A percentile compares a stretch with the other conserved stretches of the same genome.
Evolutionary conservation across 2,329 filamentous ascomycete genomes (phyloP).

Genomic region (Penicillium sp.): DNA sequence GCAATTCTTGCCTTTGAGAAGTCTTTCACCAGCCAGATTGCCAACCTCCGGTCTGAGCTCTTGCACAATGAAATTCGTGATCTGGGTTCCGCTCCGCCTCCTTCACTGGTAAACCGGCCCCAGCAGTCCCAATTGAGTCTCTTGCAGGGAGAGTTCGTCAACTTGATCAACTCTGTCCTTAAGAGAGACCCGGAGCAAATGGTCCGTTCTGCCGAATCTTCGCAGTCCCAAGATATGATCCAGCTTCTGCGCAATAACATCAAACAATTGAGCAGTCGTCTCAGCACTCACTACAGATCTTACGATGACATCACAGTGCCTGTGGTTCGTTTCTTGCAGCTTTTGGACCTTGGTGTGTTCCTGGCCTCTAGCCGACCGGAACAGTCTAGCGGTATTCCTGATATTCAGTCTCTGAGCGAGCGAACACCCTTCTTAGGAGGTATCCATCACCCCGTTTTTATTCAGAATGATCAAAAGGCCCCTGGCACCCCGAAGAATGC

Average conservation of each 20-base stretch:
- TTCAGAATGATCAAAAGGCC: not conserved
- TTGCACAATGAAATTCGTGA: slow-evolving; percentile 54
- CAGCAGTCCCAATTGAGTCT: slow-evolving; percentile 56
- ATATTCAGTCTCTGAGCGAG: slow-evolving; percentile 26
- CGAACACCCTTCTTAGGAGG: slow-evolving; percentile 36
- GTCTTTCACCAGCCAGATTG: slow-evolving; percentile 58
- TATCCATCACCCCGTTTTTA: slow-evolving; percentile 17
- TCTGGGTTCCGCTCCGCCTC: slow-evolving; percentile 59
- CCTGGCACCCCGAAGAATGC: slow-evolving; percentile 19
- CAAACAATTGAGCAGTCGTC: slow-evolving; percentile 59
- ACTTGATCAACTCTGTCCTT: slow-evolving; percentile 59
- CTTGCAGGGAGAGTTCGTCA: slow-evolving; percentile 75
- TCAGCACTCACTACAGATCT: slow-evolving; percentile 61
- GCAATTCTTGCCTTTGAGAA: slow-evolving; percentile 59
- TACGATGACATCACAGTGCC: slow-evolving; percentile 81
- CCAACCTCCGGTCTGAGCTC: slow-evolving; percentile 57
- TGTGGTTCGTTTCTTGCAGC: slow-evolving; percentile 67
- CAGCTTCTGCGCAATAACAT: slow-evolving; percentile 49
- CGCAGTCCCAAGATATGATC: slow-evolving; percentile 27
- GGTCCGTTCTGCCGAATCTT: slow-evolving; percentile 14
- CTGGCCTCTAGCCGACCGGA: slow-evolving; percentile 39
- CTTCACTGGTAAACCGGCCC: slow-evolving; percentile 64
- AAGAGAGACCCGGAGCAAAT: slow-evolving; percentile 32
- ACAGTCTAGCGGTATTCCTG: slow-evolving; percentile 11
- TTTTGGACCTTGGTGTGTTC: slow-evolving; percentile 66